A percentile compares a stretch with the other conserved stretches of the same genome.
Evolutionary conservation across 768 basidiomycete species (phyloP).

Genomic region (Scleroderma citrinum): DNA sequence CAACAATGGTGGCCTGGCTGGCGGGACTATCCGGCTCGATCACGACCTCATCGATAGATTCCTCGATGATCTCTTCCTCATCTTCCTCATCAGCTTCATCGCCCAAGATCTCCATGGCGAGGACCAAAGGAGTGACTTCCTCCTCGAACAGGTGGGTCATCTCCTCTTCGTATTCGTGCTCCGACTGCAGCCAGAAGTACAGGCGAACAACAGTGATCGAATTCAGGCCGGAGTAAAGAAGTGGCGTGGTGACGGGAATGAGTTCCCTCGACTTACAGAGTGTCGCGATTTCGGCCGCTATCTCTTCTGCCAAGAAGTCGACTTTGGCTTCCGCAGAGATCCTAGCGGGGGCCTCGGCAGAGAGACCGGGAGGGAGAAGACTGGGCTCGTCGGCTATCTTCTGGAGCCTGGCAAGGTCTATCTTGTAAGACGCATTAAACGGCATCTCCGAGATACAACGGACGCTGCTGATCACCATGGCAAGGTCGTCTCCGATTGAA

Average conservation of each 20-base stretch:
- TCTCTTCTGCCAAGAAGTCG: slow-evolving; percentile 25
- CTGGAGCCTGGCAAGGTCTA: slow-evolving; percentile 24
- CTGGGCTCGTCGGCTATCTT: slow-evolving; percentile 15
- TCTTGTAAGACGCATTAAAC: slow-evolving; percentile 28
- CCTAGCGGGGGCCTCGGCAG: slow-evolving; percentile 5
- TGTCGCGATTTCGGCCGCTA: slow-evolving; percentile 28
- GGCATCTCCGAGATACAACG: slow-evolving; percentile 23
- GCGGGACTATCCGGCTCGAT: slow-evolving; percentile 7
- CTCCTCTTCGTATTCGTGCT: slow-evolving; percentile 25
- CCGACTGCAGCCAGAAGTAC: slow-evolving; percentile 30
- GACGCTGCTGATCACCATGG: slow-evolving; percentile 20
- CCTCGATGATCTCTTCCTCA: background rate
- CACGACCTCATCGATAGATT: slow-evolving; percentile 2
- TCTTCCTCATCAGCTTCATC: slow-evolving; percentile 11
- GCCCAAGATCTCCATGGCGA: slow-evolving; percentile 25
- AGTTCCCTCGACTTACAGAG: slow-evolving; percentile 24
- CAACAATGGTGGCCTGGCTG: slow-evolving; percentile 14
- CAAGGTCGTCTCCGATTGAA: slow-evolving; percentile 14
- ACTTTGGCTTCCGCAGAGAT: slow-evolving; percentile 7
- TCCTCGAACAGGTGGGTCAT: slow-evolving; percentile 27
- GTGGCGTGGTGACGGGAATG: slow-evolving; percentile 25
- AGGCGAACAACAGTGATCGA: slow-evolving; percentile 26
- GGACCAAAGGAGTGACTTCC: slow-evolving; percentile 22
- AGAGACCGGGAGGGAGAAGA: slow-evolving; percentile 11
- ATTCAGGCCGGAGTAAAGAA: slow-evolving; percentile 29